phyloP scores from a whole-genome alignment of 2,329 filamentous ascomycete genomes.

The Colletotrichum cereale region DNA sequence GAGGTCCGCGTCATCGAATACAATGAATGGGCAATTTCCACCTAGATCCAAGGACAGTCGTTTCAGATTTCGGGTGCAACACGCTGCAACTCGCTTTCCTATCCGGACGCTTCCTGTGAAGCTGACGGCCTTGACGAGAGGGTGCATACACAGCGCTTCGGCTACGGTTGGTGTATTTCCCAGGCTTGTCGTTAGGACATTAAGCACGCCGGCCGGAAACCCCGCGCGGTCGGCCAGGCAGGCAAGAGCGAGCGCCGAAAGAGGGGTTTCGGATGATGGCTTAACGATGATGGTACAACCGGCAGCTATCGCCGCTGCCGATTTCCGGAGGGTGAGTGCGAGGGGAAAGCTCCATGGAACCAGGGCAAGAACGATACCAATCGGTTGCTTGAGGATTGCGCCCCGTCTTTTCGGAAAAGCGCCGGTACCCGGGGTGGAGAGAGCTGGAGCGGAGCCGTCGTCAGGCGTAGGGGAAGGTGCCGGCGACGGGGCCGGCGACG shows the following conservation, averaged over 20 bases:
- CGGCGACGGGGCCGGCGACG: background rate
- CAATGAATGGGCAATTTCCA: constrained; percentile 74
- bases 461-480: constrained; percentile 11
- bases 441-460: background rate
- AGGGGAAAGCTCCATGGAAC: constrained; percentile 71
- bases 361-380: constrained; percentile 51
- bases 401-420: constrained; percentile 2
- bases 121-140: constrained; percentile 77
- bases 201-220: constrained; percentile 81
- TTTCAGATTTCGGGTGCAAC: constrained; percentile 73
- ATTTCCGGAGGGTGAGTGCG: constrained; percentile 62
- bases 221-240: constrained; percentile 77
- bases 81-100: constrained; percentile 74
- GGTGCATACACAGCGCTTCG: constrained; percentile 72
- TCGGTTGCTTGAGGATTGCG: constrained; percentile 45
- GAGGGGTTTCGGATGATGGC: constrained; percentile 46
- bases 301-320: constrained; percentile 71
- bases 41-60: constrained; percentile 76
- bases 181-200: constrained; percentile 79
- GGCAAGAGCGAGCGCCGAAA: constrained; percentile 60
- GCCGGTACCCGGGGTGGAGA: background rate
- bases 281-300: constrained; percentile 77
- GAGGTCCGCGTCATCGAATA: constrained; percentile 75
- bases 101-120: constrained; percentile 83
- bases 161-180: constrained; percentile 68